phyloP scores from a whole-genome alignment of 2,329 filamentous ascomycete species.

The Mariannaea sp. region DNA sequence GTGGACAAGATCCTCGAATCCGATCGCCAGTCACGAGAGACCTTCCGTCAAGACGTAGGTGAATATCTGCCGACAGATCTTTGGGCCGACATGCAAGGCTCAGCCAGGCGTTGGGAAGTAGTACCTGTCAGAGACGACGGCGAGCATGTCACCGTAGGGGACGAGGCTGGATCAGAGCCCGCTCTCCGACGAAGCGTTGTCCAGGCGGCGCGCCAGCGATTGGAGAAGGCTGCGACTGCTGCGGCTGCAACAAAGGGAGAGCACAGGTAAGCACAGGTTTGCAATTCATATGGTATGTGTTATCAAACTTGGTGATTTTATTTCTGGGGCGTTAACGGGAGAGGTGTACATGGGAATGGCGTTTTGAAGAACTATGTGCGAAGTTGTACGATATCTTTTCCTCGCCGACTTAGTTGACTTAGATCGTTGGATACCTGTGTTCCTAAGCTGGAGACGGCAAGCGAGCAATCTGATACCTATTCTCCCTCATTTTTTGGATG shows the following conservation, averaged over 20 bases:
- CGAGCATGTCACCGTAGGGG: conserved; percentile 7
- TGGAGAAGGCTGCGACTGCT: conserved; percentile 16
- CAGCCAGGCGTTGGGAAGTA: conserved; percentile 58
- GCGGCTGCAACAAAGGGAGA: conserved; percentile 12
- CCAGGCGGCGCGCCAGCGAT: conserved; percentile 31
- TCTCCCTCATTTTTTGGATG: no score
- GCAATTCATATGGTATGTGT: neutral
- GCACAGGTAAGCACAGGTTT: conserved; percentile 10
- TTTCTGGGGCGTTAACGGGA: neutral
- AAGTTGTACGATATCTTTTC: no score
- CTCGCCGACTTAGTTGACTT: no score
- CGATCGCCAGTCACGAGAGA: conserved; percentile 74
- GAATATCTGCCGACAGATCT: conserved; percentile 87
- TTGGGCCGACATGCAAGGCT: conserved; percentile 76
- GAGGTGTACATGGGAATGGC: neutral
- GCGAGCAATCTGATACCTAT: no score
- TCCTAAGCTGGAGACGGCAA: no score
- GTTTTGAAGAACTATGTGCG: neutral
- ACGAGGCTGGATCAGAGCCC: conserved; percentile 16
- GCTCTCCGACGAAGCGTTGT: conserved; percentile 32
- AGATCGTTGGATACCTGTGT: no score
- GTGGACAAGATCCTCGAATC: conserved; percentile 75
- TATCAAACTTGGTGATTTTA: neutral
- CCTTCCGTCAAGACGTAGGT: conserved; percentile 80
- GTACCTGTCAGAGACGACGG: conserved; percentile 42